Conservation (phyloP, 148 eudicot species). For the Vaccinium corymbosum region DNA sequence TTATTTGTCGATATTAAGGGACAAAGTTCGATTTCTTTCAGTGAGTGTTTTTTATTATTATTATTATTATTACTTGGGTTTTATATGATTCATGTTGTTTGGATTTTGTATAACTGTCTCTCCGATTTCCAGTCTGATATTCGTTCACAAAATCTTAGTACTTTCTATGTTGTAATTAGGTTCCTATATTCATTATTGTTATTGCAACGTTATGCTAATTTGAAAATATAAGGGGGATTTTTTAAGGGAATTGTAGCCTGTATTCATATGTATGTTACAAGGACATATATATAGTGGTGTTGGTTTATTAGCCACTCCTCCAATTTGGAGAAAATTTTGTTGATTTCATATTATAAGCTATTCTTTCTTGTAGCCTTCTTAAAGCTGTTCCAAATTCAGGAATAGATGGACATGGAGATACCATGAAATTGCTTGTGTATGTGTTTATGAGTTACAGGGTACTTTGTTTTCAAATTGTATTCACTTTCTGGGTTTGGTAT, state of each 20-base stretch:
- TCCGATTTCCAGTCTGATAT: not conserved
- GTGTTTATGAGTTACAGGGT: not conserved
- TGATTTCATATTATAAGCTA: too few species aligned
- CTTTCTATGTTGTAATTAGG: not conserved
- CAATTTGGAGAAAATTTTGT: too few species aligned
- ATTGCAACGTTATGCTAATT: not conserved
- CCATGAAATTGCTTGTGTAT: not conserved
- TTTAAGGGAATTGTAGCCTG: not conserved
- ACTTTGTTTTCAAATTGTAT: not conserved
- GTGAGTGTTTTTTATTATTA: too few species aligned
- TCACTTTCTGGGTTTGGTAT: not conserved
- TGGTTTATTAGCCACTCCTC: too few species aligned
- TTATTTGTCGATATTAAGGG: too few species aligned
- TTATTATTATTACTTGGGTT: too few species aligned
- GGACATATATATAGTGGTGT: not conserved
- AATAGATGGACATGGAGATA: not conserved
- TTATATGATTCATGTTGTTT: not conserved
- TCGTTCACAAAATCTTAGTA: not conserved
- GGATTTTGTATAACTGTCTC: not conserved
- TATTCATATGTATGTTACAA: not conserved
- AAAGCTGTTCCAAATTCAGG: not conserved
- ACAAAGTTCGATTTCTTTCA: too few species aligned
- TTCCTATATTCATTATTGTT: not conserved
- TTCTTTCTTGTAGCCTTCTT: not conserved
- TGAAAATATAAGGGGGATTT: not conserved